phyloP scores from a whole-genome alignment of 2,329 filamentous ascomycete genomes.

The Davidsoniella virescens region DNA sequence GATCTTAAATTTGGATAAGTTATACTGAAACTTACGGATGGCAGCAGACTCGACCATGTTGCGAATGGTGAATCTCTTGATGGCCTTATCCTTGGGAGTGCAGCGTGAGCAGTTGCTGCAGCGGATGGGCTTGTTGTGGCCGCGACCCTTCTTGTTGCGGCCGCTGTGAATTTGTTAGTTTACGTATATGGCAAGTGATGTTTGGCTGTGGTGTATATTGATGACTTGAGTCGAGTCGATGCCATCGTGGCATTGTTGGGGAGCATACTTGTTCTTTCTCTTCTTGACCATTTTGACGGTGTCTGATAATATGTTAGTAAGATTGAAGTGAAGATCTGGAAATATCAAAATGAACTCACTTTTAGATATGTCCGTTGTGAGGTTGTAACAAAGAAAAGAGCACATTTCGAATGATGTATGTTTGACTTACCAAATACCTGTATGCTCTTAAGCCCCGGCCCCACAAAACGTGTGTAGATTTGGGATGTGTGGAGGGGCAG shows the following conservation, averaged over 20 bases:
- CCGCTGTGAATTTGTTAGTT: slow-evolving; percentile 40
- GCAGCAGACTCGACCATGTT: slow-evolving; percentile 99
- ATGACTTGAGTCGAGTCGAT: neutral
- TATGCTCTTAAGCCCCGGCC: slow-evolving; percentile 1
- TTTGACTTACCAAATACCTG: slow-evolving; percentile 5
- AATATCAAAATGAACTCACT: slow-evolving; percentile 5
- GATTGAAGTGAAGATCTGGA: slow-evolving; percentile 16
- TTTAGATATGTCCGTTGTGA: slow-evolving; percentile 12
- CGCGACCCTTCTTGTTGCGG: slow-evolving; percentile 99
- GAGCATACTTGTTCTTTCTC: slow-evolving; percentile 50
- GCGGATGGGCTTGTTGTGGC: slow-evolving; percentile 98
- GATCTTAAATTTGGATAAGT: neutral
- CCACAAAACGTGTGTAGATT: slow-evolving; percentile 5
- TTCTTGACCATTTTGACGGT: slow-evolving; percentile 56
- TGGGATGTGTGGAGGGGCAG: slow-evolving; percentile 12
- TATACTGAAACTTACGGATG: slow-evolving; percentile 64
- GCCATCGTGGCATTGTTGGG: neutral
- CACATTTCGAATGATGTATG: neutral
- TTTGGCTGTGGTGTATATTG: slow-evolving; percentile 13
- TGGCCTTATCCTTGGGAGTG: slow-evolving; percentile 99
- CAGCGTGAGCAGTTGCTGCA: slow-evolving; percentile 61
- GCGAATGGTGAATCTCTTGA: slow-evolving; percentile 99
- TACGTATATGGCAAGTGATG: neutral
- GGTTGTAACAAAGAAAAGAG: slow-evolving; percentile 10
- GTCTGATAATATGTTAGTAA: slow-evolving; percentile 26